phyloP scores from a whole-genome alignment of 768 basidiomycete species.

The Multifurca ochricompacta region DNA sequence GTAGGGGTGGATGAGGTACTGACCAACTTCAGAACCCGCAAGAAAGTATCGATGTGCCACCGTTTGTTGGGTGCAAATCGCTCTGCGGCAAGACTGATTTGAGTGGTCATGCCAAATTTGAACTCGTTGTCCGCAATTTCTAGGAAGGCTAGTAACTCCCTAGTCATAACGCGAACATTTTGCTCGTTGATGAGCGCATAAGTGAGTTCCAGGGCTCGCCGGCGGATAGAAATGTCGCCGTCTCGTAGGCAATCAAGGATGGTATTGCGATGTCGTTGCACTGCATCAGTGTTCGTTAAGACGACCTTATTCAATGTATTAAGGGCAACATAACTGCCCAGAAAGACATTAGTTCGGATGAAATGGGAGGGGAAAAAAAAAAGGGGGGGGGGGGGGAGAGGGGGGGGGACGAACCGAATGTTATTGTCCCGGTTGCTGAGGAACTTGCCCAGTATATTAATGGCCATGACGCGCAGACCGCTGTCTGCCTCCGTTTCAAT shows the following conservation, averaged over 20 bases:
- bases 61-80: constrained; percentile 95
- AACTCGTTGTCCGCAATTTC: constrained; percentile 99
- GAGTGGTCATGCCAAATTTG: constrained; percentile 96
- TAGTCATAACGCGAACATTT: constrained; percentile 85
- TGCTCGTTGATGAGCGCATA: constrained; percentile 95
- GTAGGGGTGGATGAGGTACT: constrained; percentile 26
- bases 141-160: constrained; percentile 91
- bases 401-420: constrained; percentile 63
- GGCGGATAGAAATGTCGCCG: constrained; percentile 96
- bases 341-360: constrained; percentile 6
- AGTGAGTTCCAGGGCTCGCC: constrained; percentile 92
- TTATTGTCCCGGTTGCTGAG: constrained; percentile 97
- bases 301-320: constrained; percentile 99
- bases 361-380: background rate
- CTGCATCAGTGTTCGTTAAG: constrained; percentile 94
- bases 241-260: constrained; percentile 99
- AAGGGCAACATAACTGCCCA: constrained; percentile 83
- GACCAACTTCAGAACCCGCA: constrained; percentile 87
- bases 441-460: constrained; percentile 98
- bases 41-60: constrained; percentile 98
- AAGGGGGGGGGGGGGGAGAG: background rate
- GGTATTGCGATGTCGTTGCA: constrained; percentile 95
- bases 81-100: constrained; percentile 93
- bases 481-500: constrained; percentile 82
- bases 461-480: constrained; percentile 96